Base-by-base conservation (phyloP, 202 grass and related monocot species). In the Setaria viridis region DNA sequence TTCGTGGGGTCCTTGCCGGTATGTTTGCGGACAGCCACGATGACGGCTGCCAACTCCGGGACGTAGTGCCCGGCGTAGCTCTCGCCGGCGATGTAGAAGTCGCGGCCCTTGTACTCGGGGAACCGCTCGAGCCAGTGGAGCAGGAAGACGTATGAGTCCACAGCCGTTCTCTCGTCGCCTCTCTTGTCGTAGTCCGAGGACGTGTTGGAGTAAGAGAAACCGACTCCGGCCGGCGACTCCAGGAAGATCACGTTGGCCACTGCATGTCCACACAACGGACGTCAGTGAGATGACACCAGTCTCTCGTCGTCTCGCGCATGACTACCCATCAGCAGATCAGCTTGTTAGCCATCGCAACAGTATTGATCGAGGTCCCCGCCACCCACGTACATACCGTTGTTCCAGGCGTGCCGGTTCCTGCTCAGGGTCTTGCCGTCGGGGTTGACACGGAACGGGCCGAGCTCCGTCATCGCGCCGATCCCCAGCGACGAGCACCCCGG, bases 11-110 rank as follows among this genome's bases (percentile, higher is more conserved):
- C 70, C 9, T 37, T 13, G 62, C 74, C 78, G 21, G 67, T 67
- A 4, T 4, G 0, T 66, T 59, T 21, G 4, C 83, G 65, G 11
- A 84, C 67, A 9, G 20, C 25, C 14, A 80, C 71, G 16, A 97
- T 87, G 80, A 86, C 30, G 9, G 85, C 6, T 13, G 95, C 92
- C 2, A 94, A 89, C 62, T 97, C 51, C 15, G 95, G 92, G 46
- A 93, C 51, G 63, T 93, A 93, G 45, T 95, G 95, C 2, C 95
- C 95, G 35, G 54, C 91, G 63, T 93, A 95, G 89, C 95, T 95
- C 83, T 98, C 92, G 4, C 95, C 95, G 29, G 89, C 74, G 74
- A 94, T 82, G 84, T 86, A 94, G 62, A 97, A 90, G 2, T 70
- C 78, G 3, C 85, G 88, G 11, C 75, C 76, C 78, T 93, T 93